These are phyloP conservation scores for Galium porrigens DNA, from an alignment of 305 asterid species.

Conservation along the genomic window DNA sequence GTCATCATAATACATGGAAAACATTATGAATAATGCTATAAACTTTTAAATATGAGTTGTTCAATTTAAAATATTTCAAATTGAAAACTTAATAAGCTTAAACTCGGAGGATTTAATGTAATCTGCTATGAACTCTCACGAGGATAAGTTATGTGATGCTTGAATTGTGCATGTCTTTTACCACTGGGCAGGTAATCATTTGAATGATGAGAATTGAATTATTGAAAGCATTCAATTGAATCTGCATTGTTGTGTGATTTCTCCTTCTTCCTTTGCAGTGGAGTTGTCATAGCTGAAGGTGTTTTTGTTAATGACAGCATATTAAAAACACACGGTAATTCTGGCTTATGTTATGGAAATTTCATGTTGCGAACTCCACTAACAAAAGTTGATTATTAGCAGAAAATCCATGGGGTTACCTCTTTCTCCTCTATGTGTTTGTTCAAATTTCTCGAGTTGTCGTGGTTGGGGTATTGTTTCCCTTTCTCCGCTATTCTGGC, in stretches of 20 bases:
- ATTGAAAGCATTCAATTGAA: background rate
- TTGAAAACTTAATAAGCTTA: background rate
- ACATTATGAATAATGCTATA: background rate
- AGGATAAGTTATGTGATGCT: background rate
- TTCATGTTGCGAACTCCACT: constrained; percentile 7
- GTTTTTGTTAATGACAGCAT: constrained; percentile 39
- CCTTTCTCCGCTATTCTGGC: constrained; percentile 73
- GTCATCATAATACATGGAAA: background rate
- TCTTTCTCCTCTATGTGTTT: constrained; percentile 62
- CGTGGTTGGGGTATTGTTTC: constrained; percentile 64
- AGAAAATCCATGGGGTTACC: constrained; percentile 87
- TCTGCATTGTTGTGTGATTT: background rate
- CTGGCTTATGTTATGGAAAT: background rate
- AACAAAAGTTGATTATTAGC: constrained; percentile 18
- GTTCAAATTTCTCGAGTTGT: constrained; percentile 59
- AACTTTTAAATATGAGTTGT: background rate
- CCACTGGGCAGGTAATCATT: background rate
- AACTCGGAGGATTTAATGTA: background rate
- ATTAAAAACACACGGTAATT: constrained; percentile 49
- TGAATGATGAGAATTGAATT: background rate
- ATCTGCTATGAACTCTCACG: background rate
- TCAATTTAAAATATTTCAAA: background rate
- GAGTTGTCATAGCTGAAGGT: constrained; percentile 90
- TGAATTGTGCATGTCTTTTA: background rate
- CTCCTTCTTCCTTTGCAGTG: constrained; percentile 43